Evolutionary conservation across 2,329 filamentous ascomycete species (phyloP).

Genomic region (Neoscytalidium dimidiatum): DNA sequence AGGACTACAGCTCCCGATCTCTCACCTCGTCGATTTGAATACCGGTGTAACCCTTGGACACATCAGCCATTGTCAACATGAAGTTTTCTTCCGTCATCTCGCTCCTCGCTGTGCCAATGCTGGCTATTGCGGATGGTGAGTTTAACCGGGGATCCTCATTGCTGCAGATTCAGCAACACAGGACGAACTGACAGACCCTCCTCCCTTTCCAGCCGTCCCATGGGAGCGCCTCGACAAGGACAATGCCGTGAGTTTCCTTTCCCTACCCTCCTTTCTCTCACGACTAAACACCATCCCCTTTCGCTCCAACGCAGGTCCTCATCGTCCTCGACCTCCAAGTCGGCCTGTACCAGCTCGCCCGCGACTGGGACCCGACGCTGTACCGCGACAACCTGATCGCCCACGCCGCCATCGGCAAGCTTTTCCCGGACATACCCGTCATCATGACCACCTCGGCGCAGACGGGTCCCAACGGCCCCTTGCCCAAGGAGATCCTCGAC

Average conservation of each 20-base stretch:
- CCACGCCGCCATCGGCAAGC: slow-evolving; percentile 65
- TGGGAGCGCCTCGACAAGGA: slow-evolving; percentile 14
- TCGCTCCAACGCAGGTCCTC: slow-evolving; percentile 45
- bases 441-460: slow-evolving; percentile 69
- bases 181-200: neutral
- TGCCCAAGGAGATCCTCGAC: slow-evolving; percentile 68
- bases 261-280: neutral
- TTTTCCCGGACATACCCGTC: slow-evolving; percentile 65
- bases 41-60: neutral
- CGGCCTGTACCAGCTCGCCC: slow-evolving; percentile 60
- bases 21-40: neutral
- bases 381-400: slow-evolving; percentile 69
- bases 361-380: slow-evolving; percentile 66
- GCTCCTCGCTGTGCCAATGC: slow-evolving; percentile 21
- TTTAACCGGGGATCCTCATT: neutral
- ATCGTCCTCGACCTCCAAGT: slow-evolving; percentile 63
- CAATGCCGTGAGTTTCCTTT: neutral
- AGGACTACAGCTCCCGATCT: neutral
- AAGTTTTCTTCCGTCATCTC: neutral
- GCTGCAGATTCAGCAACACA: too few species aligned
- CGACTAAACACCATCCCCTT: neutral
- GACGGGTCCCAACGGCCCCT: slow-evolving; percentile 67
- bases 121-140: slow-evolving; percentile 23
- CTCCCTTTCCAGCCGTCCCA: neutral
- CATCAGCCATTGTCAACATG: neutral